Base-by-base conservation (phyloP, 805 yeast genomes). In the Yamadazyma nakazawae region DNA sequence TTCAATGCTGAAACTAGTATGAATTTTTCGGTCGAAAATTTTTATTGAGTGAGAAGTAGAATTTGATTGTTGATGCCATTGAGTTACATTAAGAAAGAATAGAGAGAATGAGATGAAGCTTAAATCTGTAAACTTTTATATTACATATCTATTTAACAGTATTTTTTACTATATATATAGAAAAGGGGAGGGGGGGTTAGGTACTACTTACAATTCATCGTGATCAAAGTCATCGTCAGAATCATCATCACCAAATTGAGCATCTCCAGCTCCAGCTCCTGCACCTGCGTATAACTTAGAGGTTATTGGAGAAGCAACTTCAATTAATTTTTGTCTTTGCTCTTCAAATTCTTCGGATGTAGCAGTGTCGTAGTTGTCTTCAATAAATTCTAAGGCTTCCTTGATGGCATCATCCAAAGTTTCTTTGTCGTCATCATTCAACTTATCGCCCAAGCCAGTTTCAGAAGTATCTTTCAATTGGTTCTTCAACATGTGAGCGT, bases 261-360 rank as follows among this genome's bases (percentile, higher is more conserved):
- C 75, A 43, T 61, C 64, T 28, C 59, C 65, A 43, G 54, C 68
- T 34, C 59, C 71, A 37, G 56, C 70, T 19, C 66, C 80, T 40
- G 76, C 80, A 48, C 77, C 81, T 38, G 64, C 64, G 56, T 72
- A 72, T 49, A 92, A 72, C 76, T 92, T 94, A 54, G 92, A 79
- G 43, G 96, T 88, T 61, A 94, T 91, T 68, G 98, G 97, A 69
- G 84, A 84, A 40, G 96, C 96, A 61, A 85, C 74, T 59, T 85
- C 80, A 53, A 85, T 80, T 67, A 92, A 80, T 63, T 85, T 70
- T 57, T 62, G 91, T 72, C 81, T 88, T 74, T 90, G 95, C 69
- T 90, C 97, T 47, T 88, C 95, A 58, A 87, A 85, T 62, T 94
- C 99, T 70, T 91, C 97, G 61, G 85, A 80, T 43, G 96, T 79